Evolutionary conservation across 2,329 filamentous ascomycete genomes (phyloP), one percentile per base, ranked within the genome.

Genomic region (Neodidymelliopsis sp.): DNA sequence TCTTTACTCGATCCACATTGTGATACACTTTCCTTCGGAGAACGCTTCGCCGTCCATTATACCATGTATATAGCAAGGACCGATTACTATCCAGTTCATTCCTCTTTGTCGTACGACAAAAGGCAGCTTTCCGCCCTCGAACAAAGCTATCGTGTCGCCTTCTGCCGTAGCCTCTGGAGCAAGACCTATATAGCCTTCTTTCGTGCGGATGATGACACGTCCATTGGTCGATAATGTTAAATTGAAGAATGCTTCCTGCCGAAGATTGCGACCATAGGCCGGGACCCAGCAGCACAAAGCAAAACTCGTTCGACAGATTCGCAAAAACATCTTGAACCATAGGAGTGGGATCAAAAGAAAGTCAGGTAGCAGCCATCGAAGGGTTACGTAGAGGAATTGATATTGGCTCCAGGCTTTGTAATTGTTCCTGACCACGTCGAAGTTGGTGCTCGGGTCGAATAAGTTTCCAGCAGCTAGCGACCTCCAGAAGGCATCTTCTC

Each of bases 71-170:
- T 24, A 25, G 19, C 19, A 13, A 7, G 27, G 37, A 10, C 27
- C 37, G 5, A 24, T 33, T 8, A 41, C 28, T 6, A 18, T 33
- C 19, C 18, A 31, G 7, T 18, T 23, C 6, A 19, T 18, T 24
- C 28, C 28, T 4, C 20, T 11, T 24, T 19, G 31, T 9, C 28
- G 16, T 6, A 33, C 8, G 16, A 36, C 25, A 7, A 49, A 37
- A 33, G 19, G 41, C 28, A n/a, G 18, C 15, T 43, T 33, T 15
- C 36, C 30, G 35, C 52, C 50, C 13, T 33, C 22, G 8, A 49
- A 41, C 35, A 53, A 31, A 30, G 35, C 49, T 6, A 53, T 27
- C 10, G 10, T 25, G 18, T 53, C 49, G 7, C 31, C 35, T 11
- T 38, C 16, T 25, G 18, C 30, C 6, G 19, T n/a, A 28, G 20